Evolutionary conservation across 2,329 filamentous ascomycete species (phyloP).

Genomic region (Daldinia eschscholtzii): DNA sequence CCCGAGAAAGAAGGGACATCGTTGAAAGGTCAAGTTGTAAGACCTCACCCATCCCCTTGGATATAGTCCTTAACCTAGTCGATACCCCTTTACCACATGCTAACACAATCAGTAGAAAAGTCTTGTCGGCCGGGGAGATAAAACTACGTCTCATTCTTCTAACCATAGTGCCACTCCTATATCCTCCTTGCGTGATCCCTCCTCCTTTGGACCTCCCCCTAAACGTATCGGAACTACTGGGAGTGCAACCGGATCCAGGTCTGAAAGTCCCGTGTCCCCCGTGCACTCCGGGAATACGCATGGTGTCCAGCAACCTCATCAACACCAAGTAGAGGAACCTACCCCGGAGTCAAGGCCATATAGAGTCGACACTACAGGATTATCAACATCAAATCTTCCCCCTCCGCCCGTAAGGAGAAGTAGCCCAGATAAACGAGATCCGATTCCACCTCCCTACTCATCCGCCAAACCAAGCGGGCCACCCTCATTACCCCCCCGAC

Average conservation of each 20-base stretch:
- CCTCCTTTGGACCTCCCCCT: conserved; percentile 84
- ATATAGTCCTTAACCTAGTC: not conserved
- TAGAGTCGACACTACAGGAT: conserved; percentile 76
- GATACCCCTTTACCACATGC: conserved; percentile 3
- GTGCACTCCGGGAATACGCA: conserved; percentile 23
- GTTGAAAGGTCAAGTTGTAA: conserved; percentile 62
- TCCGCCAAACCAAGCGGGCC: conserved; percentile 52
- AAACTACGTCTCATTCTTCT: conserved; percentile 42
- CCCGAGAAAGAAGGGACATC: conserved; percentile 60
- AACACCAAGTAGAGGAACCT: conserved; percentile 50
- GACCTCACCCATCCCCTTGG: conserved; percentile 40
- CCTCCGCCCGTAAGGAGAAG: conserved; percentile 73
- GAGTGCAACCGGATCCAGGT: not conserved
- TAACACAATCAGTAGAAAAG: conserved; percentile 57
- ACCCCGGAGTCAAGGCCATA: conserved; percentile 69
- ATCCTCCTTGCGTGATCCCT: conserved; percentile 78
- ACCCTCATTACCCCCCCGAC: conserved; percentile 73
- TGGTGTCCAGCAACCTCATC: conserved; percentile 47
- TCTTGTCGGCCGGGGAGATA: conserved; percentile 59
- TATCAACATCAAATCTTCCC: conserved; percentile 76
- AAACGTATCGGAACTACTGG: conserved; percentile 62
- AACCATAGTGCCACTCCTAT: conserved; percentile 68
- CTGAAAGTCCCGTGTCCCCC: conserved; percentile 17
- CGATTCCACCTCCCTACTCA: conserved; percentile 44
- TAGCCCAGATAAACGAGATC: conserved; percentile 53